phyloP scores from a whole-genome alignment of 495 filamentous ascomycete genomes.

The Aspergillus leporis region DNA sequence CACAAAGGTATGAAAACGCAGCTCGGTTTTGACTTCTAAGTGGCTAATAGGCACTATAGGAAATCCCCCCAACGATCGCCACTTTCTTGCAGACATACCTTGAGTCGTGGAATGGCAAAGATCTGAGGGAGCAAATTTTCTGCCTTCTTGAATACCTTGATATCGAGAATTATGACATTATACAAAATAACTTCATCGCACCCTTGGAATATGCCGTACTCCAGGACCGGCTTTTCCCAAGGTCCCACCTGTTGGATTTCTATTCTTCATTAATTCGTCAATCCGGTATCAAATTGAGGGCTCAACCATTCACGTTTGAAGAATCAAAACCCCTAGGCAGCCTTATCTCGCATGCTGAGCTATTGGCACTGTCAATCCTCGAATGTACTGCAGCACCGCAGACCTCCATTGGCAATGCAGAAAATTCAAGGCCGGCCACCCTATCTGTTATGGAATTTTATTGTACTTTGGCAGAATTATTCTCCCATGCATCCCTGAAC shows the following conservation, averaged over 20 bases:
- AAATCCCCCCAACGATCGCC: conserved; percentile 59
- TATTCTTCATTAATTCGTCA: conserved; percentile 69
- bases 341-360: conserved; percentile 59
- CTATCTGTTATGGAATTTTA: conserved; percentile 67
- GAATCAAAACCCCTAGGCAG: conserved; percentile 42
- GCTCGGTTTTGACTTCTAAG: background rate
- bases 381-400: conserved; percentile 40
- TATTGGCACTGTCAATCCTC: conserved; percentile 61
- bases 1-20: conserved; percentile 57
- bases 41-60: conserved; percentile 44
- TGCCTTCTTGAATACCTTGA: conserved; percentile 65
- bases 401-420: conserved; percentile 11
- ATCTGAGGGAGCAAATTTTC: conserved; percentile 60
- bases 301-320: conserved; percentile 25
- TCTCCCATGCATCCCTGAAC: conserved; percentile 53
- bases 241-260: conserved; percentile 61
- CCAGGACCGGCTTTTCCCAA: conserved; percentile 47
- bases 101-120: conserved; percentile 65
- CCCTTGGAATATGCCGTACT: conserved; percentile 62
- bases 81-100: conserved; percentile 65
- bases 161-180: conserved; percentile 58
- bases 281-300: conserved; percentile 58
- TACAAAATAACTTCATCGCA: conserved; percentile 43
- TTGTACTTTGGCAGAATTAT: conserved; percentile 54
- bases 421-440: conserved; percentile 24